Conservation (phyloP, 2,329 filamentous ascomycete genomes). For the Paraphaeosphaeria sporulosa region DNA sequence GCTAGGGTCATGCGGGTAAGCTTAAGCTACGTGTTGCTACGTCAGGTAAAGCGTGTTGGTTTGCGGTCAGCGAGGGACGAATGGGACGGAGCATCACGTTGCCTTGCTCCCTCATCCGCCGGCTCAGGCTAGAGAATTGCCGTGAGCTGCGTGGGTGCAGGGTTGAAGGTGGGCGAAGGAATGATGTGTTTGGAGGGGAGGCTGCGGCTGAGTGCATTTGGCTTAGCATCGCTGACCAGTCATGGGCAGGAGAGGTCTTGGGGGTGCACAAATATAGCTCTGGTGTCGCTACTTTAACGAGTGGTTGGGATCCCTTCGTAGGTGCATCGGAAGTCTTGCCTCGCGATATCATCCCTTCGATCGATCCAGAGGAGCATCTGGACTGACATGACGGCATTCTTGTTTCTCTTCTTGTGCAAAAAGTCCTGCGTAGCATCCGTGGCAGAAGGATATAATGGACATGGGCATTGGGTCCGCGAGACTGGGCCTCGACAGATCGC, state of each 20-base stretch:
- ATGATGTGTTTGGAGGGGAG: slow-evolving; percentile 23
- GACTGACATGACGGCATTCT: not conserved
- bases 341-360: not conserved
- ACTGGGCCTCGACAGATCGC: not conserved
- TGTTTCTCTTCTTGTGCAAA: not conserved
- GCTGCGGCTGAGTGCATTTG: slow-evolving; percentile 37
- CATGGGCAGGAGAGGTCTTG: slow-evolving; percentile 1
- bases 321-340: not conserved
- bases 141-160: slow-evolving; percentile 5
- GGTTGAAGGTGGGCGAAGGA: slow-evolving; percentile 15
- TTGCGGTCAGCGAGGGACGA: slow-evolving; percentile 19
- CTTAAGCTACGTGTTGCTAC: slow-evolving; percentile 7
- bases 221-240: slow-evolving; percentile 13
- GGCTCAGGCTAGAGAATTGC: slow-evolving; percentile 12
- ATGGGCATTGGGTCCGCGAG: not conserved
- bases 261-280: slow-evolving; percentile 21
- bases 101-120: slow-evolving; percentile 11
- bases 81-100: slow-evolving; percentile 8
- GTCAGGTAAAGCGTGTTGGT: slow-evolving; percentile 6
- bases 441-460: not conserved
- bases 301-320: slow-evolving; percentile 9
- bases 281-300: slow-evolving; percentile 8
- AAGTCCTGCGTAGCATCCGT: not conserved
- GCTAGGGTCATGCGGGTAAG: slow-evolving; percentile 21
- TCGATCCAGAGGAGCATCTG: not conserved